Conservation (phyloP, 345 rosid genomes). For the Salix arbutifolia region DNA sequence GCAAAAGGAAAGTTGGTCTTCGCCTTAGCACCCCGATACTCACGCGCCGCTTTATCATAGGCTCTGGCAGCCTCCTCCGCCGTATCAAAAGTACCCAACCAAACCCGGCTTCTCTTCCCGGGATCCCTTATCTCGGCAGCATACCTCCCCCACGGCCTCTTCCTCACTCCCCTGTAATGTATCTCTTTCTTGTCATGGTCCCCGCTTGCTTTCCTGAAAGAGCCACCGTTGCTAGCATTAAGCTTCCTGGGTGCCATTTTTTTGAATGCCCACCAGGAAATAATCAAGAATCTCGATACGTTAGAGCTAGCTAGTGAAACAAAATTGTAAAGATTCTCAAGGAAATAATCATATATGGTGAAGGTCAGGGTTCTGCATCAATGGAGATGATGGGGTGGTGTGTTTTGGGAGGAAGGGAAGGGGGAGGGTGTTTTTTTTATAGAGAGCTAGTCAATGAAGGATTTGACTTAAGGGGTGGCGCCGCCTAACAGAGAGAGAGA, state of each 20-base stretch:
- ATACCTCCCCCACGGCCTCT: slow-evolving; percentile 73
- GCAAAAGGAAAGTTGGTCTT: slow-evolving; percentile 58
- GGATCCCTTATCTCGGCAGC: slow-evolving; percentile 85
- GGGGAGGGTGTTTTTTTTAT: neutral
- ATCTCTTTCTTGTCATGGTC: slow-evolving; percentile 21
- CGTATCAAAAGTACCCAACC: slow-evolving; percentile 74
- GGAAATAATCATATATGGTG: too few species aligned
- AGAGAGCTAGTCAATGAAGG: neutral
- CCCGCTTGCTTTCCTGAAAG: neutral
- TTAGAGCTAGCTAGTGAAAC: too few species aligned
- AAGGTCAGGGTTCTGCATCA: too few species aligned
- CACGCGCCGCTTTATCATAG: slow-evolving; percentile 58
- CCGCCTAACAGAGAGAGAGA: neutral
- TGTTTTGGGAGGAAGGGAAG: neutral
- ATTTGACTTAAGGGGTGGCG: neutral
- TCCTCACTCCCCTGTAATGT: slow-evolving; percentile 60
- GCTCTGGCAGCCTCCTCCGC: slow-evolving; percentile 68
- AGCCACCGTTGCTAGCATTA: neutral
- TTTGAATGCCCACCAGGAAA: neutral
- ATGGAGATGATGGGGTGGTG: neutral
- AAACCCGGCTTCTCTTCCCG: slow-evolving; percentile 56
- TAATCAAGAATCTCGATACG: too few species aligned
- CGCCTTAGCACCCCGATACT: slow-evolving; percentile 62
- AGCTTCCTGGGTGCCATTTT: slow-evolving; percentile 38
- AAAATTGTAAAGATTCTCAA: too few species aligned